Evolutionary conservation across 805 yeast genomes (phyloP).

Genomic region (Candida andamanensis): DNA sequence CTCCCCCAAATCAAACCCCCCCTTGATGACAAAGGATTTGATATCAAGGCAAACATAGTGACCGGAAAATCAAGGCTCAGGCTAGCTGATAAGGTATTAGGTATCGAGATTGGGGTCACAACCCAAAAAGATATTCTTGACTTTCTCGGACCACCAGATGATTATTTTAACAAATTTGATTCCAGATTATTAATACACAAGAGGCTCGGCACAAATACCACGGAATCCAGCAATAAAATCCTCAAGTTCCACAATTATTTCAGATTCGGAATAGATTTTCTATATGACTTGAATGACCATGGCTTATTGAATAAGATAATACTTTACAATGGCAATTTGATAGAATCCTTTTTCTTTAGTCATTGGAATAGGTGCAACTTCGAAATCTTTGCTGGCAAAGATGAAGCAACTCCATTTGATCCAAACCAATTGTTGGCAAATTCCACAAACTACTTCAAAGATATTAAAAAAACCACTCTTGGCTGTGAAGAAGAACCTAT

Average conservation of each 20-base stretch:
- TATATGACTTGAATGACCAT: constrained; percentile 38
- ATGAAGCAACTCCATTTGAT: constrained; percentile 5
- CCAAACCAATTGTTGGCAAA: constrained; percentile 6
- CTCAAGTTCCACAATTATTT: constrained; percentile 54
- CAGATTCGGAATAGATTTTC: constrained; percentile 48
- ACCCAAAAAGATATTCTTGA: constrained; percentile 46
- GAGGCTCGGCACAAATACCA: constrained; percentile 14
- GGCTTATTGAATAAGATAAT: constrained; percentile 43
- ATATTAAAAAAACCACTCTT: constrained; percentile 16
- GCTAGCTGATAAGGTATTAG: constrained; percentile 6
- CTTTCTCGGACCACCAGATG: constrained; percentile 55
- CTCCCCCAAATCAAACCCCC: constrained; percentile 1
- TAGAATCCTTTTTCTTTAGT: constrained; percentile 50
- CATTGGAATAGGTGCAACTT: constrained; percentile 50
- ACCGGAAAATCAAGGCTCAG: constrained; percentile 21
- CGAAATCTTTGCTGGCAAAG: constrained; percentile 19
- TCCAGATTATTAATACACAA: constrained; percentile 39
- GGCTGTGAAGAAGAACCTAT: constrained; percentile 20
- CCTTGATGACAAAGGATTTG: constrained; percentile 5
- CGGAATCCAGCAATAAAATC: constrained; percentile 6
- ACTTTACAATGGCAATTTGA: constrained; percentile 46
- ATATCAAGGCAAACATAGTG: constrained; percentile 12
- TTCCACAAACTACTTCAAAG: constrained; percentile 27
- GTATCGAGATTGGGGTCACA: constrained; percentile 35
- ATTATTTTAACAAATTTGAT: constrained; percentile 42